Percentiles rank a stretch among this genome's conserved stretches.
phyloP scores from a whole-genome alignment of 371 early-diverging fungal genomes.

The Apophysomyces variabilis region DNA sequence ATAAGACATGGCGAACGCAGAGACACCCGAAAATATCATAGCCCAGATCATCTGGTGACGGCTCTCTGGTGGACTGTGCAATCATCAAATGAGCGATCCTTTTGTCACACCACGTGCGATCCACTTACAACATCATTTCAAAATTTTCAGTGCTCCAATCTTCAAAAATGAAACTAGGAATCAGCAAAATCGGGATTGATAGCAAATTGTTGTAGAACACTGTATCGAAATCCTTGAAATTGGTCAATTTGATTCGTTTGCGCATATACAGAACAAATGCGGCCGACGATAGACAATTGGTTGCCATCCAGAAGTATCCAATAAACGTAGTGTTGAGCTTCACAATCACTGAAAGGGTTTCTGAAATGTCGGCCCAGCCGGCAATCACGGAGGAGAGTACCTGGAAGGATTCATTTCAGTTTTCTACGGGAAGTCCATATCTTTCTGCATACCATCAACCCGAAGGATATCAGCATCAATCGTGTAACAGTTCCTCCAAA shows the following conservation, averaged over 20 bases:
- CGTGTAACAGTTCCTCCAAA: slow-evolving; percentile 82
- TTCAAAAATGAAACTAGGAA: slow-evolving; percentile 83
- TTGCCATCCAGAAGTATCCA: slow-evolving; percentile 87
- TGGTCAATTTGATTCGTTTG: slow-evolving; percentile 80
- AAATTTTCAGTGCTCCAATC: slow-evolving; percentile 67
- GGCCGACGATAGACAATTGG: slow-evolving; percentile 93
- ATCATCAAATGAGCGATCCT: not conserved
- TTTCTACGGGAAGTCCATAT: not conserved
- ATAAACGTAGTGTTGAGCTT: slow-evolving; percentile 33
- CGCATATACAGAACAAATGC: slow-evolving; percentile 93
- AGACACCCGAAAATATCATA: slow-evolving; percentile 83
- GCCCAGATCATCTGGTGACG: slow-evolving; percentile 62
- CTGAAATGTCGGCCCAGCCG: slow-evolving; percentile 76
- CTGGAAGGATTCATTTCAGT: slow-evolving; percentile 29
- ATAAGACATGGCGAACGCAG: slow-evolving; percentile 94
- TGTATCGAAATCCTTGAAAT: slow-evolving; percentile 95
- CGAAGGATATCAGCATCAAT: slow-evolving; percentile 85
- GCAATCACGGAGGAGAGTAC: slow-evolving; percentile 90
- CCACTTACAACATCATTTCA: slow-evolving; percentile 61
- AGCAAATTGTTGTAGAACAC: slow-evolving; percentile 97
- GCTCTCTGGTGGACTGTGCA: slow-evolving; percentile 50
- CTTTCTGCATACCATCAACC: slow-evolving; percentile 74
- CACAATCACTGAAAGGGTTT: slow-evolving; percentile 45
- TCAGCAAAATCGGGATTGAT: slow-evolving; percentile 84
- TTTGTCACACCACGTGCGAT: too few relatives aligned